phyloP scores from a whole-genome alignment of 306 rosid genomes.

The Bauhinia variegata region DNA sequence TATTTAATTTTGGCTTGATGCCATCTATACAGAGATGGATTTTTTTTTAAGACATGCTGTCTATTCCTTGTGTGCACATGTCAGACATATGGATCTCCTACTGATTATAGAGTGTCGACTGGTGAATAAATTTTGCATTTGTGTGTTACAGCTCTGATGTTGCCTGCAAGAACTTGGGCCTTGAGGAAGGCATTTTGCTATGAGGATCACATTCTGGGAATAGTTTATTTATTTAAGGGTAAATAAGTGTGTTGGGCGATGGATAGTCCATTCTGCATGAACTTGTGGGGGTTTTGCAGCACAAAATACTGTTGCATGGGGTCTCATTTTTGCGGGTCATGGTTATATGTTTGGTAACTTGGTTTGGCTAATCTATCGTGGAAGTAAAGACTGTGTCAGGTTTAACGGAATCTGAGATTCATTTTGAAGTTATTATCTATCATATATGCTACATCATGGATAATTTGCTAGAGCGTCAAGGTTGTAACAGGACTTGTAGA shows the following conservation, averaged over 20 bases:
- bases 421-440: conserved; percentile 30
- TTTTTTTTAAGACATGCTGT: conserved; percentile 38
- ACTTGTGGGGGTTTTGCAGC: conserved; percentile 52
- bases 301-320: conserved; percentile 40
- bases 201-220: conserved; percentile 69
- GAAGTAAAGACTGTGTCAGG: conserved; percentile 39
- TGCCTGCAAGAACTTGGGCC: conserved; percentile 71
- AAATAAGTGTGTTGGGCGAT: conserved; percentile 49
- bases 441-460: conserved; percentile 15
- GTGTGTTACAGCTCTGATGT: conserved; percentile 94
- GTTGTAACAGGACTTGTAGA: conserved; percentile 33
- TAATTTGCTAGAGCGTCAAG: conserved; percentile 21
- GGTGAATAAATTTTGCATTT: conserved; percentile 77
- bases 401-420: conserved; percentile 38
- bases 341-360: conserved; percentile 50
- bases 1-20: neutral
- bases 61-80: conserved; percentile 40
- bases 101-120: conserved; percentile 56
- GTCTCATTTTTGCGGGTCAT: conserved; percentile 47
- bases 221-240: conserved; percentile 51
- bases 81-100: conserved; percentile 59
- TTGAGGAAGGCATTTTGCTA: conserved; percentile 82
- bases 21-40: conserved; percentile 20
- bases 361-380: conserved; percentile 38
- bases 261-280: conserved; percentile 53